phyloP scores from a whole-genome alignment of 108 stramenopile genomes.

The Stephanodiscus minutulus region DNA sequence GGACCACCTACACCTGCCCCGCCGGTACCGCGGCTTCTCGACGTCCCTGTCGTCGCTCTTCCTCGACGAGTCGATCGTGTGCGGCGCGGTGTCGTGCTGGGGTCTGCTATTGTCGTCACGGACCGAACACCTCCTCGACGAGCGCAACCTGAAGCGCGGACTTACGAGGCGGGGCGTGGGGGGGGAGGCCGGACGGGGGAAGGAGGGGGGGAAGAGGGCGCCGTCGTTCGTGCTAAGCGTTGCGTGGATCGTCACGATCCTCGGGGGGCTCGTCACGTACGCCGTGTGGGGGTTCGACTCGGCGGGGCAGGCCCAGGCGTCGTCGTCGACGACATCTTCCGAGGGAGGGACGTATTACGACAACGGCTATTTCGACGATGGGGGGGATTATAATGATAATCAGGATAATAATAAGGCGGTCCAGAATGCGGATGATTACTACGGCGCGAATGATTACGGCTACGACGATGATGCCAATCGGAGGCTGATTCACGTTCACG shows the following conservation, averaged over 20 bases:
- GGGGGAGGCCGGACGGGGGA: slow-evolving; percentile 38
- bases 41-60: slow-evolving; percentile 79
- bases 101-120: slow-evolving; percentile 75
- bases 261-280: slow-evolving; percentile 62
- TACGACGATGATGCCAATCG: slow-evolving; percentile 31
- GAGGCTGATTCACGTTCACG: slow-evolving; percentile 2
- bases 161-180: slow-evolving; percentile 33
- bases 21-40: slow-evolving; percentile 76
- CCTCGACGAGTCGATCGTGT: slow-evolving; percentile 81
- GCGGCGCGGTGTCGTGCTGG: slow-evolving; percentile 78
- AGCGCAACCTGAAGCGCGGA: slow-evolving; percentile 72
- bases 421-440: slow-evolving; percentile 21
- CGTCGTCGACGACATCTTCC: slow-evolving; percentile 12
- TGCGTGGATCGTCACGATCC: slow-evolving; percentile 56
- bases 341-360: background rate
- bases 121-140: slow-evolving; percentile 76
- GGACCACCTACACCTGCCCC: slow-evolving; percentile 11
- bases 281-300: slow-evolving; percentile 73
- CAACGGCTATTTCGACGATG: slow-evolving; percentile 6
- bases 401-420: slow-evolving; percentile 15
- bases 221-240: slow-evolving; percentile 61
- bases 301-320: too few relatives aligned
- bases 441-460: slow-evolving; percentile 26
- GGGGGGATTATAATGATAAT: slow-evolving; percentile 31
- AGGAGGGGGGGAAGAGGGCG: slow-evolving; percentile 31